Percentiles rank a stretch among this genome's conserved stretches.
Evolutionary conservation across 2,329 filamentous ascomycete genomes (phyloP).

Genomic region (Nemania sp.): DNA sequence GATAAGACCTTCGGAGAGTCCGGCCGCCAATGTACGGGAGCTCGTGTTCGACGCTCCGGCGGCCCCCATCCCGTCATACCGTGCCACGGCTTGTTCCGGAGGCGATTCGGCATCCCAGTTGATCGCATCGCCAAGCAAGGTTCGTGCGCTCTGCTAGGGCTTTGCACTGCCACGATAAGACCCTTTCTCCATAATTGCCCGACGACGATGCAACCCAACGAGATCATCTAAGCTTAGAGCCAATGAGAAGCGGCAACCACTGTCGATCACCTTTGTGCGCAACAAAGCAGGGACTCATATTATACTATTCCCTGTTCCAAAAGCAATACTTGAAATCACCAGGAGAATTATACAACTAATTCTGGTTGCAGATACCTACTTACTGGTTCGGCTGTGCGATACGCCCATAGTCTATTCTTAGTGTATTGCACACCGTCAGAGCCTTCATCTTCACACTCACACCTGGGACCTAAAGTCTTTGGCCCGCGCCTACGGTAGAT

Average conservation of each 20-base stretch:
- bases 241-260: slow-evolving; percentile 2
- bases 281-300: neutral
- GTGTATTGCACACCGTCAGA: slow-evolving; percentile 1
- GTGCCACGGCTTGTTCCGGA: slow-evolving; percentile 19
- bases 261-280: slow-evolving; percentile 20
- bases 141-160: neutral
- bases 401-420: slow-evolving; percentile 18
- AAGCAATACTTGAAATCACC: too few species aligned
- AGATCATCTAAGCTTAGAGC: slow-evolving; percentile 7
- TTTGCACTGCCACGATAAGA: slow-evolving; percentile 27
- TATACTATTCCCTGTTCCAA: too few species aligned
- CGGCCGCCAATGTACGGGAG: slow-evolving; percentile 16
- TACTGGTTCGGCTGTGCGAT: slow-evolving; percentile 2
- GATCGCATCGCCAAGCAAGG: slow-evolving; percentile 19
- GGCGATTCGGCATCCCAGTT: slow-evolving; percentile 17
- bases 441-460: neutral
- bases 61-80: slow-evolving; percentile 15
- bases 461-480: slow-evolving; percentile 12
- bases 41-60: slow-evolving; percentile 25
- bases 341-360: too few species aligned
- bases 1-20: slow-evolving; percentile 12
- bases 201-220: slow-evolving; percentile 19
- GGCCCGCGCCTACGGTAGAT: slow-evolving; percentile 3
- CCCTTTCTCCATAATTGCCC: slow-evolving; percentile 17
- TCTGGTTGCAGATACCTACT: too few species aligned